phyloP scores from a whole-genome alignment of 768 basidiomycete genomes.

The Lanmaoa pseudosensibilis region DNA sequence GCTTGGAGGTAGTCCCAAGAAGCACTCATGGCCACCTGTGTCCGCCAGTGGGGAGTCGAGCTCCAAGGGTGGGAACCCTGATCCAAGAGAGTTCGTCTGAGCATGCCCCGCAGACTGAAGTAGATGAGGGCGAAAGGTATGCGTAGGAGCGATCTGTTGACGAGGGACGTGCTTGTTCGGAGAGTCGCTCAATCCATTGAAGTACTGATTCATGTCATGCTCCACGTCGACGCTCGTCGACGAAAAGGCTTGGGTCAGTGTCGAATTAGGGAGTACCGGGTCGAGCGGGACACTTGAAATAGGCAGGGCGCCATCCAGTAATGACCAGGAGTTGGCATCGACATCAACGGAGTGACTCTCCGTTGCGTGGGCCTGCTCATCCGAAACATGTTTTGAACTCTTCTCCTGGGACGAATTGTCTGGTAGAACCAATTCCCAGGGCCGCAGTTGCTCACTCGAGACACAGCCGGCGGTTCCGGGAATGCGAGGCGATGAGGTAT shows the following conservation, averaged over 20 bases:
- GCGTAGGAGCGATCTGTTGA: neutral
- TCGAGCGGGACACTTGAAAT: neutral
- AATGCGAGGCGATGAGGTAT: neutral
- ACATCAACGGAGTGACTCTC: neutral
- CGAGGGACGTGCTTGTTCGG: constrained; percentile 13
- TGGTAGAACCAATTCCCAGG: constrained; percentile 18
- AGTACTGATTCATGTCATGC: constrained; percentile 28
- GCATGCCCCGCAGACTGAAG: neutral
- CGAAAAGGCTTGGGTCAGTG: neutral
- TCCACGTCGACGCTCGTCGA: constrained; percentile 13
- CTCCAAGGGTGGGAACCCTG: constrained; percentile 6
- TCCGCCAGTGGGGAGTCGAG: constrained; percentile 8
- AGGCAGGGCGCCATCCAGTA: neutral
- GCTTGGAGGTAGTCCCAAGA: constrained; percentile 31
- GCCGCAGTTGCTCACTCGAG: constrained; percentile 3
- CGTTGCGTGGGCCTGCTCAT: neutral
- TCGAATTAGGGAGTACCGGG: neutral
- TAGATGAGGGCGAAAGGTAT: constrained; percentile 13
- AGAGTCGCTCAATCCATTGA: constrained; percentile 28
- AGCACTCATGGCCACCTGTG: constrained; percentile 14
- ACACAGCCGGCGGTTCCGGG: constrained; percentile 11
- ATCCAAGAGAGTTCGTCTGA: neutral
- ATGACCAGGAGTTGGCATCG: neutral
- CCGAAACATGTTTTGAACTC: neutral
- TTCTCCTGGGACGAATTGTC: neutral